A percentile compares a stretch with the other conserved stretches of the same genome.
phyloP scores from a whole-genome alignment of 2,329 filamentous ascomycete genomes.

The Macrophomina tecta region DNA sequence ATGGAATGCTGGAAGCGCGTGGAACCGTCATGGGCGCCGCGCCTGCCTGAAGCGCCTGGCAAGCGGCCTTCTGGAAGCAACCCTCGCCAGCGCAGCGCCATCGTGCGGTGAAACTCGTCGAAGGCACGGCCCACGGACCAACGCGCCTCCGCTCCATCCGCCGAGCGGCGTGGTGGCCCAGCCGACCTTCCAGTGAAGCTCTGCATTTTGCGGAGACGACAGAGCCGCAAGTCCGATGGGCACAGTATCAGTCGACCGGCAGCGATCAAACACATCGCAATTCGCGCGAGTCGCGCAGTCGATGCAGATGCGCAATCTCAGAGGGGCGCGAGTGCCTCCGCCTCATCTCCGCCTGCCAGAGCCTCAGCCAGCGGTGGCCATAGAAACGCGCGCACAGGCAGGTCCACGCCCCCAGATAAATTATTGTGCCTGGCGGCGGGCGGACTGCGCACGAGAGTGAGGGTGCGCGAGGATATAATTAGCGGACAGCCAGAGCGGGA shows the following conservation, averaged over 20 bases:
- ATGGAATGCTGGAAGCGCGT: slow-evolving; percentile 18
- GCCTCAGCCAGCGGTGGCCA: slow-evolving; percentile 4
- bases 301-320: slow-evolving; percentile 22
- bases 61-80: slow-evolving; percentile 19
- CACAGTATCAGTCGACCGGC: slow-evolving; percentile 22
- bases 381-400: slow-evolving; percentile 16
- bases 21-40: slow-evolving; percentile 1
- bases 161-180: slow-evolving; percentile 7
- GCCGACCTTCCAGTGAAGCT: neutral
- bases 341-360: slow-evolving; percentile 21
- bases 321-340: slow-evolving; percentile 16
- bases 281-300: slow-evolving; percentile 18
- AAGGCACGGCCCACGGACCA: slow-evolving; percentile 1
- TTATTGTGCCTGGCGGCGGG: slow-evolving; percentile 23
- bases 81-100: slow-evolving; percentile 4
- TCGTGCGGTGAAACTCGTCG: slow-evolving; percentile 17
- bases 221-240: slow-evolving; percentile 14
- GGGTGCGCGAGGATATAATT: slow-evolving; percentile 14
- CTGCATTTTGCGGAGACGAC: slow-evolving; percentile 13
- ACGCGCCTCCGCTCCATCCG: slow-evolving; percentile 4
- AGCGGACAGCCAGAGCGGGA: slow-evolving; percentile 11
- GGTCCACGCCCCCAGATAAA: slow-evolving; percentile 19
- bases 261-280: slow-evolving; percentile 24
- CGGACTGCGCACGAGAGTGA: neutral
- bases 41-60: neutral